Conservation (phyloP, 2,329 filamentous ascomycete species). For the Erysiphe pulchra region DNA sequence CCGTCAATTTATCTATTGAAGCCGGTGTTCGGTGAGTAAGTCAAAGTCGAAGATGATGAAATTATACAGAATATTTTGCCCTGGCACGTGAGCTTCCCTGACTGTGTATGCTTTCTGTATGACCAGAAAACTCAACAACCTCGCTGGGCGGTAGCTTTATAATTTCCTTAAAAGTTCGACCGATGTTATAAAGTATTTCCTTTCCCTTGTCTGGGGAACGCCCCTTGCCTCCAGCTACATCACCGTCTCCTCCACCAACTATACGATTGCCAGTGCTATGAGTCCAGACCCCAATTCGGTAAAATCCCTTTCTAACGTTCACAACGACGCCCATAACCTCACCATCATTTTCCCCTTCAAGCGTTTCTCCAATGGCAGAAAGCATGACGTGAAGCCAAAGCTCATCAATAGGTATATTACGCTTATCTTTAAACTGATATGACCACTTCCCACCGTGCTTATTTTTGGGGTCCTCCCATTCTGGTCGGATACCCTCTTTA, state of each 20-base stretch:
- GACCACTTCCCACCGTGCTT: conserved; percentile 99
- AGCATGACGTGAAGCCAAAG: conserved; percentile 96
- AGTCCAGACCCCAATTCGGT: conserved; percentile 93
- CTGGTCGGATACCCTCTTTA: conserved; percentile 87
- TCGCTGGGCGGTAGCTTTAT: conserved; percentile 56
- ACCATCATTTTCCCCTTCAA: conserved; percentile 88
- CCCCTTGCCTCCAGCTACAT: conserved; percentile 51
- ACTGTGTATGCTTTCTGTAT: conserved; percentile 78
- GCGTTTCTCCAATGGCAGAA: conserved; percentile 85
- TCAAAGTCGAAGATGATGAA: neutral
- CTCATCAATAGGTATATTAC: conserved; percentile 71
- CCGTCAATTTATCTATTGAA: too few relatives aligned
- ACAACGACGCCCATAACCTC: conserved; percentile 99
- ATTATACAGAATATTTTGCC: conserved; percentile 19
- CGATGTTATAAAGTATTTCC: conserved; percentile 63
- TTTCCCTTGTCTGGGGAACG: conserved; percentile 59
- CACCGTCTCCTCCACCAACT: conserved; percentile 46
- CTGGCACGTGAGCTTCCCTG: conserved; percentile 81
- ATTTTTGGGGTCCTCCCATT: conserved; percentile 97
- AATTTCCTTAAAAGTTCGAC: conserved; percentile 76
- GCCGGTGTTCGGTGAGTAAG: too few relatives aligned
- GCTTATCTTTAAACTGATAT: conserved; percentile 94
- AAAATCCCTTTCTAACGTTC: conserved; percentile 96
- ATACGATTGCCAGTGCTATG: conserved; percentile 73
- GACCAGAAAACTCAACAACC: conserved; percentile 78